Evolutionary conservation across 495 filamentous ascomycete species (phyloP).

Genomic region (Sporormia fimetaria): DNA sequence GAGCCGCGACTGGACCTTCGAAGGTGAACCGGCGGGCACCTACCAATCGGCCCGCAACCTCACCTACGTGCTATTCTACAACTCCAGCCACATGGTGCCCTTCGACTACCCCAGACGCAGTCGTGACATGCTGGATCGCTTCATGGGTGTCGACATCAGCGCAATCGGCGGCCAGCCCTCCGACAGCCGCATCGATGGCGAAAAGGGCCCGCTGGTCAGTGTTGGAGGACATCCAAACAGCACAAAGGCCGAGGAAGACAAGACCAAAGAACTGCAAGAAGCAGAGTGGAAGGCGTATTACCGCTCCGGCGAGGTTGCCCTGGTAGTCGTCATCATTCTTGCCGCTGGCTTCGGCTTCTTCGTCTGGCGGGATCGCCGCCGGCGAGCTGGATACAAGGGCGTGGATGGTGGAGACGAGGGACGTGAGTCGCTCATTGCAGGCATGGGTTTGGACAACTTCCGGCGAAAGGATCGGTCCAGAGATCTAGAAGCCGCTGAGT

Average conservation of each 20-base stretch:
- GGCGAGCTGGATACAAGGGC: conserved; percentile 39
- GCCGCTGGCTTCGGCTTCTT: conserved; percentile 73
- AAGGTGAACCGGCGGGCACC: conserved; percentile 77
- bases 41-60: conserved; percentile 92
- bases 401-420: conserved; percentile 33
- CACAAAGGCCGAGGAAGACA: conserved; percentile 57
- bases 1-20: conserved; percentile 86
- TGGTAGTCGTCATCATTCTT: conserved; percentile 72
- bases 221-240: conserved; percentile 83
- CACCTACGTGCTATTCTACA: conserved; percentile 92
- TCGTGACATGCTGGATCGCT: conserved; percentile 94
- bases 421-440: conserved; percentile 34
- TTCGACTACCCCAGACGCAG: conserved; percentile 81
- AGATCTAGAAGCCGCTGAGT: conserved; percentile 75
- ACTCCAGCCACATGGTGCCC: conserved; percentile 93
- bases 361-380: conserved; percentile 65
- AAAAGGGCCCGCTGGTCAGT: conserved; percentile 69
- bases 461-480: conserved; percentile 35
- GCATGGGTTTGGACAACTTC: conserved; percentile 44
- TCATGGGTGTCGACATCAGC: conserved; percentile 86
- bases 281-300: conserved; percentile 90
- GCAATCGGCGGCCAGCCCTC: conserved; percentile 77
- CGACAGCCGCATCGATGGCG: conserved; percentile 80
- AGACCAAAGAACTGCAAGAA: conserved; percentile 64
- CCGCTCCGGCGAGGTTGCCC: conserved; percentile 78